Base-by-base conservation (phyloP, 164 flowering plant genomes). In the Buxus sempervirens region DNA sequence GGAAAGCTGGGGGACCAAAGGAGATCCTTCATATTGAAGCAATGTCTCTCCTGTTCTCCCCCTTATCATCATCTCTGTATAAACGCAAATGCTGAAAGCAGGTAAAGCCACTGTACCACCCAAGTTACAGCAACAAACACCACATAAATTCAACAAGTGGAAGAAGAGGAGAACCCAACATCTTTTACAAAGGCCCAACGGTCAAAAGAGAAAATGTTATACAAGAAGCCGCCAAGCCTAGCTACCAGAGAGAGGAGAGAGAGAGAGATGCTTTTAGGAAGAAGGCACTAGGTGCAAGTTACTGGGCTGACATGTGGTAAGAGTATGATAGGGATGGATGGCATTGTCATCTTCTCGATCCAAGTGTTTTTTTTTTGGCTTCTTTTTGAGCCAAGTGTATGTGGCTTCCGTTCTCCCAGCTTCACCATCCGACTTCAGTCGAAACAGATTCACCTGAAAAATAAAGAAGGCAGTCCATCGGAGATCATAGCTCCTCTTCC, bases 141-240 rank as follows among this genome's bases (percentile, higher is more conserved):
- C 63, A 28, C 63, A 60, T 28, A 28, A 60, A 60, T 60, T 28
- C 63, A 60, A 9, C 19, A 5, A 21, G 3, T 32, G 3, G 48
- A 32, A 45, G 36, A 3, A 6, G 1, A 10, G 6, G n/a, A 38
- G 14, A 23, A 10, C 6, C 22, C 20, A 61, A 36, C 51, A 5
- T 45, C 51, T 45, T n/a, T 45, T 45, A 5, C 51, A 45, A 45
- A 45, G 51, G 51, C 51, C 51, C 64, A 62, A 62, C 51, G 64
- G 64, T 62, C 64, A 38, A 62, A 62, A 62, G 49, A 15, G 48
- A 49, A n/a, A n/a, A n/a, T n/a, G n/a, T n/a, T n/a, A 15, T 5
- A 32, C 38, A 59, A 9, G 38, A 38, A 62, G 49, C 51, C 64
- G 38, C 64, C 64, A 62, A 23, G 51, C n/a, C n/a, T n/a, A n/a